These are phyloP conservation scores for Striga asiatica DNA, from an alignment of 257 asterid genomes.

Conservation along the genomic window DNA sequence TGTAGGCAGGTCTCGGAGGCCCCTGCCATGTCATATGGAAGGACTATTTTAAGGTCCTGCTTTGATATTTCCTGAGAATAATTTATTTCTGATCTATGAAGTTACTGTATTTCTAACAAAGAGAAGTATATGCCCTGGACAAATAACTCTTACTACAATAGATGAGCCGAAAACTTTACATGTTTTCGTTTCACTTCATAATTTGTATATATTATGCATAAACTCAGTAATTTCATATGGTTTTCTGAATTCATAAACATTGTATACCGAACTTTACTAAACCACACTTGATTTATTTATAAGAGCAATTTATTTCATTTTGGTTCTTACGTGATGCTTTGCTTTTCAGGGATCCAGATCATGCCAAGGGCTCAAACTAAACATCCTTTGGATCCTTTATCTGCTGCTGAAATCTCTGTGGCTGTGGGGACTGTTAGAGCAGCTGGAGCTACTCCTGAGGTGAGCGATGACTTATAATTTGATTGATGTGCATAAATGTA, in stretches of 20 bases:
- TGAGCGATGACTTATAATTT: constrained; percentile 14
- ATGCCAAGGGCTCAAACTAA: constrained; percentile 62
- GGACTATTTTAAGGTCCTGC: too few species aligned
- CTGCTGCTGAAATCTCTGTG: constrained; percentile 83
- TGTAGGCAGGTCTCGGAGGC: not conserved
- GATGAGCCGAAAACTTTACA: not conserved
- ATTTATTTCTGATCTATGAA: not conserved
- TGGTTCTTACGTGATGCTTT: constrained; percentile 6
- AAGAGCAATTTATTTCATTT: too few species aligned
- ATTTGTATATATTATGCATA: not conserved
- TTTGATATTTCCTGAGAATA: not conserved
- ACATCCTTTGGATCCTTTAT: constrained; percentile 93
- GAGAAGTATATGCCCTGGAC: not conserved
- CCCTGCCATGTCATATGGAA: not conserved
- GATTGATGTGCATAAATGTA: constrained; percentile 5
- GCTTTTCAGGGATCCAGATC: constrained; percentile 44
- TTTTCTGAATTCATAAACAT: not conserved
- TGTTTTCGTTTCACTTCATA: not conserved
- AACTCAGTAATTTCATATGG: not conserved
- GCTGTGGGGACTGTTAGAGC: constrained; percentile 93
- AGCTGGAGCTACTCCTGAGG: constrained; percentile 99
- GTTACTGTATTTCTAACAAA: not conserved
- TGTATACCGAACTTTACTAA: not conserved
- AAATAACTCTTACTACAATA: not conserved
- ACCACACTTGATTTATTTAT: not conserved